These are phyloP conservation scores for Pythium utonaiense DNA, from an alignment of 352 stramenopile genomes.

Conservation along the genomic window DNA sequence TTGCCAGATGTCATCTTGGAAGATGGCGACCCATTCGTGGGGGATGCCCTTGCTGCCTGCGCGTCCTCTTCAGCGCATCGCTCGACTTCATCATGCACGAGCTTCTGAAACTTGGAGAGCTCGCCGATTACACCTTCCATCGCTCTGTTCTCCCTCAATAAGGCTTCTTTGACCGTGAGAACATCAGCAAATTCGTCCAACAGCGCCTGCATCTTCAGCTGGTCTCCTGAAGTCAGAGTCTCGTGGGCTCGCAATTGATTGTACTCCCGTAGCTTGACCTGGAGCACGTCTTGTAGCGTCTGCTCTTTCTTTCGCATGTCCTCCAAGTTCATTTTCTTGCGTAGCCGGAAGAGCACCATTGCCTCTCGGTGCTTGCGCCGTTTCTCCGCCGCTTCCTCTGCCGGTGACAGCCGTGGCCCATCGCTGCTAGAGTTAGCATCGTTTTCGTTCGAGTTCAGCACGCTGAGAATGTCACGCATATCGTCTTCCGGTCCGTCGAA, in stretches of 20 bases:
- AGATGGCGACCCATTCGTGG: neutral
- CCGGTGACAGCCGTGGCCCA: neutral
- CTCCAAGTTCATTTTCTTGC: conserved; percentile 22
- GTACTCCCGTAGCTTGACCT: conserved; percentile 14
- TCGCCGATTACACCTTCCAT: conserved; percentile 24
- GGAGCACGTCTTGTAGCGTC: conserved; percentile 20
- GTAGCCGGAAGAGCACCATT: conserved; percentile 24
- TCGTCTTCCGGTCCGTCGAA: conserved; percentile 8
- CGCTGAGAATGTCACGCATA: conserved; percentile 17
- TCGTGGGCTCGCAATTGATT: conserved; percentile 6
- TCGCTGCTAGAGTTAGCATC: neutral
- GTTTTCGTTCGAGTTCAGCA: conserved; percentile 7
- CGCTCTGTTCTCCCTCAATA: conserved; percentile 25
- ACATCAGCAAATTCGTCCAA: conserved; percentile 22
- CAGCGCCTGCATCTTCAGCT: conserved; percentile 5
- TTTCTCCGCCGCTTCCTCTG: conserved; percentile 21
- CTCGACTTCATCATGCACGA: conserved; percentile 22
- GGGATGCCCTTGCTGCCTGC: neutral
- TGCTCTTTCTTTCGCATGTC: conserved; percentile 25
- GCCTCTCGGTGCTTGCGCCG: conserved; percentile 24
- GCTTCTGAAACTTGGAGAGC: conserved; percentile 23
- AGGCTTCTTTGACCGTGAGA: conserved; percentile 20
- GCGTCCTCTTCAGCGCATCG: conserved; percentile 10
- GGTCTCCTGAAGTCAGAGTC: neutral
- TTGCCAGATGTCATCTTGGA: neutral